Conservation (phyloP, 2,329 filamentous ascomycete genomes). For the Xylaria sp. region DNA sequence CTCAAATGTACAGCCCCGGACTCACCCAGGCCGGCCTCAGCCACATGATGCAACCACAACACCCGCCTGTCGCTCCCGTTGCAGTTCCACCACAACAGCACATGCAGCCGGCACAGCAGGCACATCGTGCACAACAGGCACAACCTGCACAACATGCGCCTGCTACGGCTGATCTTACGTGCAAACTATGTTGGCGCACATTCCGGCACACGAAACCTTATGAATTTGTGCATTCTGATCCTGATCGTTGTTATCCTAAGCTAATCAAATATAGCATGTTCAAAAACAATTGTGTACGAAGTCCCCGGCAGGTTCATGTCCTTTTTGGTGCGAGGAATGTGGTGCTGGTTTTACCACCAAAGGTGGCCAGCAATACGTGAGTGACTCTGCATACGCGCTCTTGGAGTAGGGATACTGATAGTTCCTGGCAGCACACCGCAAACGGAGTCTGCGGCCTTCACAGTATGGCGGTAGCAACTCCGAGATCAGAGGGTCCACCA, state of each 20-base stretch:
- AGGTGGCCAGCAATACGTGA: slow-evolving; percentile 57
- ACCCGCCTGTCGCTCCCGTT: slow-evolving; percentile 2
- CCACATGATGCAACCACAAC: slow-evolving; percentile 7
- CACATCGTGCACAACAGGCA: background rate
- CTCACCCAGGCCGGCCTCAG: slow-evolving; percentile 10
- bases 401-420: slow-evolving; percentile 33
- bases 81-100: slow-evolving; percentile 11
- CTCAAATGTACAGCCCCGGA: slow-evolving; percentile 34
- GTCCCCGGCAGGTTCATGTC: slow-evolving; percentile 44
- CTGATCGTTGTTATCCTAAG: background rate
- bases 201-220: slow-evolving; percentile 44
- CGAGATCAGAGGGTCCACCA: slow-evolving; percentile 30
- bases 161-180: slow-evolving; percentile 42
- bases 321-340: slow-evolving; percentile 59
- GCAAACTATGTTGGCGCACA: slow-evolving; percentile 47
- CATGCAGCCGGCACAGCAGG: slow-evolving; percentile 40
- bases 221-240: slow-evolving; percentile 48
- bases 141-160: slow-evolving; percentile 42
- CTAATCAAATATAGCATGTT: slow-evolving; percentile 50
- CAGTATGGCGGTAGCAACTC: slow-evolving; percentile 42
- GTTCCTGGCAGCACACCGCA: slow-evolving; percentile 51
- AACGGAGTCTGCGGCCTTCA: slow-evolving; percentile 61
- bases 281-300: slow-evolving; percentile 52
- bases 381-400: slow-evolving; percentile 30
- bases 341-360: slow-evolving; percentile 58